Conservation (phyloP, 108 stramenopile genomes). For the Epipyxis sp. region DNA sequence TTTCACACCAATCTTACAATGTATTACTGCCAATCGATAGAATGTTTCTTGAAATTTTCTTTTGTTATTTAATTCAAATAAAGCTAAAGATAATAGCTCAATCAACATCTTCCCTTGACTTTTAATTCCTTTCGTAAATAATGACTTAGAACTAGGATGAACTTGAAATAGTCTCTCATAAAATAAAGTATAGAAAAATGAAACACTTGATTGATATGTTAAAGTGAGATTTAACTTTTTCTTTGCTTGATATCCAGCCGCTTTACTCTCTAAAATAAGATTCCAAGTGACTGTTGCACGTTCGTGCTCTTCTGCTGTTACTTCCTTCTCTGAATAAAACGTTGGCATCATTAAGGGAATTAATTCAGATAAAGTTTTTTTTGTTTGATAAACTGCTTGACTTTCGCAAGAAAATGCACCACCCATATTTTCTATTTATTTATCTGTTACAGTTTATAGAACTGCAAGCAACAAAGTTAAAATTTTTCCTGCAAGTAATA, state of each 20-base stretch:
- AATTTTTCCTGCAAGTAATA: too few relatives aligned
- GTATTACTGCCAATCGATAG: neutral
- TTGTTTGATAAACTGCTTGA: too few relatives aligned
- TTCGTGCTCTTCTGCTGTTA: neutral
- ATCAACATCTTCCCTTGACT: slow-evolving; percentile 31
- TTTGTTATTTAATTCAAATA: neutral
- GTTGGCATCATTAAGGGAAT: neutral
- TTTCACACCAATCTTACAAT: slow-evolving; percentile 23
- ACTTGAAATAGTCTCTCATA: slow-evolving; percentile 27
- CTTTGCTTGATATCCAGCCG: too few relatives aligned
- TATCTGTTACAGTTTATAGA: too few relatives aligned
- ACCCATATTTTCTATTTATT: too few relatives aligned
- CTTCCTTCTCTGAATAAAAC: neutral
- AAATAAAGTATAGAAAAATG: neutral
- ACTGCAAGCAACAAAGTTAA: too few relatives aligned
- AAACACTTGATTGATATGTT: neutral
- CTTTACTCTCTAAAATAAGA: neutral
- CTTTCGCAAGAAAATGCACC: too few relatives aligned
- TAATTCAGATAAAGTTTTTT: neutral
- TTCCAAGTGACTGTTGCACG: neutral
- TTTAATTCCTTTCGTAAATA: neutral
- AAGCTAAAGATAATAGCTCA: slow-evolving; percentile 12
- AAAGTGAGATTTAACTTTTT: neutral
- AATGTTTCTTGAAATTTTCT: slow-evolving; percentile 2
- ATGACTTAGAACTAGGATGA: neutral